phyloP scores from a whole-genome alignment of 23 red algal species.

The Gracilaria caudata region DNA sequence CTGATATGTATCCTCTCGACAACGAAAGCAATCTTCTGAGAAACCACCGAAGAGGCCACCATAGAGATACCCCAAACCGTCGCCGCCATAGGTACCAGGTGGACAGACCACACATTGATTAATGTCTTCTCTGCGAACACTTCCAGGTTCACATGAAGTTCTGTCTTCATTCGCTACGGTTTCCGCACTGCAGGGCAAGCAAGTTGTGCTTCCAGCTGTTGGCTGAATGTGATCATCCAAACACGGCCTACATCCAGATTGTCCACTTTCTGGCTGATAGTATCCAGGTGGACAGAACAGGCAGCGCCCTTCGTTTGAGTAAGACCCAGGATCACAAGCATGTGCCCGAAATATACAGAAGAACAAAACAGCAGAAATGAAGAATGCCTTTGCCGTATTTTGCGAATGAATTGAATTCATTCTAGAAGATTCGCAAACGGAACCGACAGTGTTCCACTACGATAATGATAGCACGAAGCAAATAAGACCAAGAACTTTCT shows the following conservation, averaged over 20 bases:
- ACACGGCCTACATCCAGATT: not conserved
- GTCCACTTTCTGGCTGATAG: not conserved
- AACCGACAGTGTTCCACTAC: too few relatives aligned
- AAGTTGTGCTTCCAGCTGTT: not conserved
- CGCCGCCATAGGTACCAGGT: not conserved
- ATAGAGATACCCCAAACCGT: not conserved
- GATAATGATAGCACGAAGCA: too few relatives aligned
- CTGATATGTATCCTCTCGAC: not conserved
- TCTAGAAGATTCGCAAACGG: too few relatives aligned
- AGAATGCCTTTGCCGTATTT: not conserved
- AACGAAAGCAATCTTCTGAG: not conserved
- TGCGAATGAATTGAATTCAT: too few relatives aligned
- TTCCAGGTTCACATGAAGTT: not conserved
- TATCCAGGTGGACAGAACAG: not conserved
- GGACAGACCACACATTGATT: slow-evolving; percentile 7
- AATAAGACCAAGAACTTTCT: too few relatives aligned
- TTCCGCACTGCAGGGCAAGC: not conserved
- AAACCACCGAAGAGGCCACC: not conserved
- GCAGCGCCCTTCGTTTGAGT: not conserved
- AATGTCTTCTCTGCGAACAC: not conserved
- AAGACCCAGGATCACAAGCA: not conserved
- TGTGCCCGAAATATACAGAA: not conserved
- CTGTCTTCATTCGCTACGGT: not conserved
- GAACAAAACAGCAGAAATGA: not conserved
- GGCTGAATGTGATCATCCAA: not conserved